A percentile compares a stretch with the other conserved stretches of the same genome.
Conservation (phyloP, 2,329 filamentous ascomycete genomes). For the Pyricularia sp. region DNA sequence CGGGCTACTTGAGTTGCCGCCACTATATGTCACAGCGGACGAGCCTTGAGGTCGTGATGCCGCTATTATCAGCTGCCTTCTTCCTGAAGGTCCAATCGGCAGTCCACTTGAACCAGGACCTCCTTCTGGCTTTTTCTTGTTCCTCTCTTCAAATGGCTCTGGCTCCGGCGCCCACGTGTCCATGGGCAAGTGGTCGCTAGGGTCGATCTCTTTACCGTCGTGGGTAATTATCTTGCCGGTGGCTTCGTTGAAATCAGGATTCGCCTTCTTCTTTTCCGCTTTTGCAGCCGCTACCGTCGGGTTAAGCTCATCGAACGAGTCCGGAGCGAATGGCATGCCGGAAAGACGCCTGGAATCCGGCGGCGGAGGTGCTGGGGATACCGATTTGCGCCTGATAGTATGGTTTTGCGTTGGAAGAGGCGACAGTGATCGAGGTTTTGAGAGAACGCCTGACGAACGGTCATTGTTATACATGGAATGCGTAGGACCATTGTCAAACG, state of each 20-base stretch:
- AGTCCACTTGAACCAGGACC: neutral
- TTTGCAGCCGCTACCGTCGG: constrained; percentile 31
- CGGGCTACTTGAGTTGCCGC: neutral
- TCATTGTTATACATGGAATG: constrained; percentile 14
- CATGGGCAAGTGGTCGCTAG: constrained; percentile 67
- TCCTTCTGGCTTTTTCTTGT: constrained; percentile 20
- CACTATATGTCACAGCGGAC: constrained; percentile 15
- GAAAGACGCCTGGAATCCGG: constrained; percentile 31
- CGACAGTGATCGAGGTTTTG: constrained; percentile 27
- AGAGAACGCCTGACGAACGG: constrained; percentile 8
- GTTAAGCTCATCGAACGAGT: constrained; percentile 63
- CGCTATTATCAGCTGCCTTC: constrained; percentile 37
- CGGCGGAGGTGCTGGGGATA: constrained; percentile 53
- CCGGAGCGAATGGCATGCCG: constrained; percentile 58
- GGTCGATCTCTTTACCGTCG: constrained; percentile 65
- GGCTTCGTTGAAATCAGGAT: constrained; percentile 32
- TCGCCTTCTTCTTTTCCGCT: constrained; percentile 17
- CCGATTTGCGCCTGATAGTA: constrained; percentile 56
- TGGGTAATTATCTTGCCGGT: constrained; percentile 61
- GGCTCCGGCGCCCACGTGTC: constrained; percentile 69
- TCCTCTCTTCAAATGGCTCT: constrained; percentile 36
- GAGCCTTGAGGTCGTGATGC: constrained; percentile 30
- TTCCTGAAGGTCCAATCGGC: constrained; percentile 18
- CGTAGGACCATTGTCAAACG: constrained; percentile 22
- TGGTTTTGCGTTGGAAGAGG: constrained; percentile 29